Base-by-base conservation (phyloP, 2,329 filamentous ascomycete species). In the Penicillium verrucosum region DNA sequence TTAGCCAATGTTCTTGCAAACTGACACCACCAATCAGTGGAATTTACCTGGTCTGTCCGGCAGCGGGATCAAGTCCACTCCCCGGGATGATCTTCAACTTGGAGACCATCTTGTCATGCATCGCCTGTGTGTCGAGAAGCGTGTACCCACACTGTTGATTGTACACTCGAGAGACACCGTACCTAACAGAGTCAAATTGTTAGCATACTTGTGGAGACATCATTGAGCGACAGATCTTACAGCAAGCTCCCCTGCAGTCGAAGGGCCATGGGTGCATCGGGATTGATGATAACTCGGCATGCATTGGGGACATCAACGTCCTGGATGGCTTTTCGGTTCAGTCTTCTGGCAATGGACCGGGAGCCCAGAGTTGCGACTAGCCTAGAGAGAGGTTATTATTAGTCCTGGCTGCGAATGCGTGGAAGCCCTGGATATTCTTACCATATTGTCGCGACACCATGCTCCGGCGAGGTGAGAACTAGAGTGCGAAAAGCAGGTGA, bases 391-490 rank as follows among this genome's bases (percentile, higher is more conserved):
- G 1, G 16, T 18, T 11, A 16, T 41, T 54, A 37, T 61, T 53
- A 54, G 37, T 40, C 5, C 45, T 54, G 45, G 60, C 73, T 51
- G 76, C 67, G 16, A 12, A 41, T 29, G 10, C 9, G 7, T 11
- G 8, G 8, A 36, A 32, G 21, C 16, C 4, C 11, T 38, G 36
- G 36, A 16, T 23, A 0, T 7, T 1, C 83, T 68, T 80, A 96
- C 93, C 94, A 99, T 58, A 99, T 88, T 2, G 93, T 99, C 14
- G 93, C 89, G 56, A 99, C 89, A 54, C 94, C 94, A 83, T 97
- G 89, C 72, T 94, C 88, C 69, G 86, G 86, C 60, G 84, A 93
- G 4, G 87, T 94, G 54, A 99, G 84, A 58, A 99, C 85, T 86
- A 57, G 14, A 36, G 27, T 0, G 49, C 52, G 38, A 25, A 6